A percentile compares a stretch with the other conserved stretches of the same genome.
phyloP scores from a whole-genome alignment of 768 basidiomycete species.

The Mycena belliarum region DNA sequence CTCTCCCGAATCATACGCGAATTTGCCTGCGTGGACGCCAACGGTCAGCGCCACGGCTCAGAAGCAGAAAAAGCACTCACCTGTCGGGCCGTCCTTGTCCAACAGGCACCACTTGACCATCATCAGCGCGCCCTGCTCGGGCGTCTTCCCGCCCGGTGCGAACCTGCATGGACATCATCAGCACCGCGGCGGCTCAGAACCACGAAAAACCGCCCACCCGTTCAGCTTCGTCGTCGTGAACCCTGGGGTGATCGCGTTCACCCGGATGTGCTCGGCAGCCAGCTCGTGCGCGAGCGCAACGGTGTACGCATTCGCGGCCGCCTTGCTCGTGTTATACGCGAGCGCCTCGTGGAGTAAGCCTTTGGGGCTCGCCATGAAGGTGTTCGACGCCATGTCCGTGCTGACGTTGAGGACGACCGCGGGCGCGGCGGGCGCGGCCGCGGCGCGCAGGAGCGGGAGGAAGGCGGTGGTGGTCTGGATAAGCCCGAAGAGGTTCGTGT shows the following conservation, averaged over 20 bases:
- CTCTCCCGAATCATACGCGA: not conserved
- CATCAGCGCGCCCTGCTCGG: conserved; percentile 5
- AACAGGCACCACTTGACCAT: conserved; percentile 2
- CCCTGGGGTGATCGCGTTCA: conserved; percentile 17
- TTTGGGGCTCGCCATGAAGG: not conserved
- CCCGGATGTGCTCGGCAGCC: conserved; percentile 1
- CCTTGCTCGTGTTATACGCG: conserved; percentile 14
- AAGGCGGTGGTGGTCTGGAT: conserved; percentile 43
- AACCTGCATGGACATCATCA: no score
- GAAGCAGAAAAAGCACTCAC: not conserved
- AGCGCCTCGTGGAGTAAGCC: not conserved
- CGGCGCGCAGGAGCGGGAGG: conserved; percentile 40
- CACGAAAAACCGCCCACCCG: no score
- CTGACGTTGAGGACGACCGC: conserved; percentile 43
- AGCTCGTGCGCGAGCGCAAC: conserved; percentile 11
- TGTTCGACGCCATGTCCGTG: conserved; percentile 13
- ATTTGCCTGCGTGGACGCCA: not conserved
- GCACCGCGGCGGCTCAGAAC: no score
- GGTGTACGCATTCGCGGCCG: conserved; percentile 13
- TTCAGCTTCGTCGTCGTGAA: conserved; percentile 9
- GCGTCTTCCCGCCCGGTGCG: not conserved
- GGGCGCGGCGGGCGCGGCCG: conserved; percentile 19
- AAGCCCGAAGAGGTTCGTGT: conserved; percentile 45
- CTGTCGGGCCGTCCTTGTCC: conserved; percentile 2
- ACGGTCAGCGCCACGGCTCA: not conserved